phyloP scores from a whole-genome alignment of 257 asterid genomes.

The Echites panduratus region DNA sequence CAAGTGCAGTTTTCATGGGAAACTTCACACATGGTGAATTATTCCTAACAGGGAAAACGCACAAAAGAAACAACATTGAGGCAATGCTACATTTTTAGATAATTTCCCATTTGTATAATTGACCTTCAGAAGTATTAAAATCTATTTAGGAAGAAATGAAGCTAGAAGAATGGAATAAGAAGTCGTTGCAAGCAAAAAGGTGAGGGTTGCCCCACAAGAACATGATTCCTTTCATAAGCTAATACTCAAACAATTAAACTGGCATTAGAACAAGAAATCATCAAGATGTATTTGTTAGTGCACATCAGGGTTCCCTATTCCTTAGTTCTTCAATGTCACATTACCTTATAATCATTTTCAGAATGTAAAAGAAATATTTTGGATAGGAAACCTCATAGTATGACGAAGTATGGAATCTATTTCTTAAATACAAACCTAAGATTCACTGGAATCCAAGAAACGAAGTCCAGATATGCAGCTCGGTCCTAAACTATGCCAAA shows the following conservation, averaged over 20 bases:
- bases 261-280: background rate
- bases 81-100: background rate
- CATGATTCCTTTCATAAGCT: no score
- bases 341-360: background rate
- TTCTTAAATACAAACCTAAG: background rate
- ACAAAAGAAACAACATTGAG: background rate
- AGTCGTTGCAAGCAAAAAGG: background rate
- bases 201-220: background rate
- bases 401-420: background rate
- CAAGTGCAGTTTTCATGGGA: background rate
- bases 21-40: background rate
- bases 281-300: background rate
- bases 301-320: background rate
- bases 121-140: background rate
- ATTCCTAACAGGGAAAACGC: background rate
- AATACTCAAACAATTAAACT: no score
- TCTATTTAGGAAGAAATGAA: background rate
- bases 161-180: background rate
- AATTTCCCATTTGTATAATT: background rate
- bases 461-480: background rate
- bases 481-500: background rate
- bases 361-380: background rate
- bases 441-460: background rate
- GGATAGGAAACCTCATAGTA: background rate
- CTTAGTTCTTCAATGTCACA: background rate